These are phyloP conservation scores for Micractinium sp. DNA, from an alignment of 139 green algal species.

Conservation along the genomic window DNA sequence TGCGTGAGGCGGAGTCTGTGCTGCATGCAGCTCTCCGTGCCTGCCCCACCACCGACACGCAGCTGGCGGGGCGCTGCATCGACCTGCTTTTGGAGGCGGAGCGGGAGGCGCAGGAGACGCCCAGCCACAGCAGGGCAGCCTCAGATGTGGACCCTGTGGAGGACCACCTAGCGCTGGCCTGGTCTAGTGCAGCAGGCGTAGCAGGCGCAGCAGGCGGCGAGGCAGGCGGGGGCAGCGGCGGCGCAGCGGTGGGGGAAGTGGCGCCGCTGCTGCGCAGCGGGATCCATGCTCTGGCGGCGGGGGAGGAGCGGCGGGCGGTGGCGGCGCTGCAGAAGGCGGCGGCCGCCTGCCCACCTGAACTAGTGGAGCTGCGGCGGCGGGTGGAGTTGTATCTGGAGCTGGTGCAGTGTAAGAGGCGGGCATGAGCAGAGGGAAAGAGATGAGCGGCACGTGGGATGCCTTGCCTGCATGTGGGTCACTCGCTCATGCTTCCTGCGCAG, in stretches of 20 bases:
- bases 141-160: background rate
- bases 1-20: background rate
- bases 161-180: background rate
- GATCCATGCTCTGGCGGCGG: background rate
- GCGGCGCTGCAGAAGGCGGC: background rate
- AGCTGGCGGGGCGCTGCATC: background rate
- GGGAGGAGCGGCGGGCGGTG: slow-evolving; percentile 4
- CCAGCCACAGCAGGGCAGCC: slow-evolving; percentile 5
- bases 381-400: slow-evolving; percentile 14
- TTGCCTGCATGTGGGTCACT: no score
- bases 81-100: slow-evolving; percentile 14
- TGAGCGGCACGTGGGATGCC: no score
- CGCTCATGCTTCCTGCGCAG: no score
- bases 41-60: background rate
- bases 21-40: slow-evolving; percentile 9
- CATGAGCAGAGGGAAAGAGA: no score
- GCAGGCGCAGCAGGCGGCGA: background rate
- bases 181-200: background rate
- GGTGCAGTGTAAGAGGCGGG: slow-evolving; percentile 13
- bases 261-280: background rate
- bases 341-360: background rate
- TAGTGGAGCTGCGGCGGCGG: background rate
- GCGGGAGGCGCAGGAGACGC: background rate
- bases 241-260: background rate
- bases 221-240: background rate